These are phyloP conservation scores for Dactylellina sp. DNA, from an alignment of 2,329 filamentous ascomycete genomes.

Conservation along the genomic window DNA sequence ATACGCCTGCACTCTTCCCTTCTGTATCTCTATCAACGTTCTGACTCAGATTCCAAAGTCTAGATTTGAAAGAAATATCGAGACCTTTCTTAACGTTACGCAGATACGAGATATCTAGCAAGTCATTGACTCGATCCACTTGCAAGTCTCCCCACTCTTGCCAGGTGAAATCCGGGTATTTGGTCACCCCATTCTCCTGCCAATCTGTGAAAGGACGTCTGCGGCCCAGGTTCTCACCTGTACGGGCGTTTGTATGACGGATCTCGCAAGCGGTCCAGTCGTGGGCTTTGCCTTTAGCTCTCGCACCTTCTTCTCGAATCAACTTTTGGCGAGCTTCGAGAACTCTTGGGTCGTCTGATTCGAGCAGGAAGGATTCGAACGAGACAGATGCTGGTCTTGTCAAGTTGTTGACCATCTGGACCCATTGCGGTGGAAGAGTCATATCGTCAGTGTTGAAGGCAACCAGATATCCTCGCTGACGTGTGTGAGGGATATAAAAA, in stretches of 20 bases:
- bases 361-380: conserved; percentile 71
- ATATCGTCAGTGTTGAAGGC: conserved; percentile 66
- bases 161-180: conserved; percentile 70
- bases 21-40: conserved; percentile 74
- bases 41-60: conserved; percentile 75
- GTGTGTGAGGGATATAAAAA: conserved; percentile 79
- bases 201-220: conserved; percentile 72
- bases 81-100: conserved; percentile 25
- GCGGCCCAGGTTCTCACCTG: conserved; percentile 67
- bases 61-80: conserved; percentile 63
- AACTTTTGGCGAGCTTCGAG: conserved; percentile 68
- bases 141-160: conserved; percentile 65
- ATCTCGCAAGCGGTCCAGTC: conserved; percentile 72
- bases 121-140: conserved; percentile 73
- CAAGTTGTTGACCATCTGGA: conserved; percentile 65
- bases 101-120: conserved; percentile 73
- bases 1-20: conserved; percentile 68
- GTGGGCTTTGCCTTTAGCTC: conserved; percentile 60
- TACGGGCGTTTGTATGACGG: conserved; percentile 72
- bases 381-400: conserved; percentile 70
- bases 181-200: conserved; percentile 69
- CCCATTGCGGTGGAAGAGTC: conserved; percentile 65
- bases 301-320: conserved; percentile 61
- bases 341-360: conserved; percentile 69
- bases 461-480: conserved; percentile 72